A percentile compares a stretch with the other conserved stretches of the same genome.
Evolutionary conservation across 768 basidiomycete genomes (phyloP).

Genomic region (Mycena galericulata): DNA sequence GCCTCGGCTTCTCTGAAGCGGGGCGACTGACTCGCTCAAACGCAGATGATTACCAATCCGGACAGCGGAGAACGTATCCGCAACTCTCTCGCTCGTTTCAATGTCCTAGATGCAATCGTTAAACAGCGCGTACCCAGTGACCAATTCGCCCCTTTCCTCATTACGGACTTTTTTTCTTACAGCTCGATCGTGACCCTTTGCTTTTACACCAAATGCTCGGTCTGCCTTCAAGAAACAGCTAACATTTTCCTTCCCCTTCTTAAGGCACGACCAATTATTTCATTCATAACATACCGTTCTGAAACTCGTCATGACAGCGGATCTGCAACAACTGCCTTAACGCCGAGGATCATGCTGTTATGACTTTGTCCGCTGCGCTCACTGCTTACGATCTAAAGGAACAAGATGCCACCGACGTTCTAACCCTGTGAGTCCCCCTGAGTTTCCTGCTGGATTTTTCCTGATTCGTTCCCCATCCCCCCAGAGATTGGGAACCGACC

Average conservation of each 20-base stretch:
- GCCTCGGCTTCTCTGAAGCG: background rate
- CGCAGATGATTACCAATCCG: conserved; percentile 1
- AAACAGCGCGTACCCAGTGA: background rate
- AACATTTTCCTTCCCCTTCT: background rate
- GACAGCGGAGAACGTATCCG: background rate
- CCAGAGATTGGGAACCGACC: background rate
- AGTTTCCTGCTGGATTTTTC: background rate
- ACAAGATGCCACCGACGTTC: background rate
- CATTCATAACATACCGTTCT: too few relatives aligned
- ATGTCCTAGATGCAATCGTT: background rate
- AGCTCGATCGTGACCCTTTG: conserved; percentile 19
- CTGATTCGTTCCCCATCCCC: background rate
- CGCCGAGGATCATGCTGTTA: conserved; percentile 5
- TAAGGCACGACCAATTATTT: background rate
- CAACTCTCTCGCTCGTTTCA: background rate
- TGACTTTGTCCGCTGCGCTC: conserved; percentile 1
- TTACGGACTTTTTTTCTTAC: background rate
- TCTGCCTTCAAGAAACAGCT: background rate
- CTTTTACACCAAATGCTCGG: conserved; percentile 3
- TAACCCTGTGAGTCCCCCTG: background rate
- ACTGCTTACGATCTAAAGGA: conserved; percentile 3
- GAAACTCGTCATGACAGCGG: background rate
- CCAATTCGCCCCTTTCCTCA: too few relatives aligned
- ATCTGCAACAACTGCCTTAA: conserved; percentile 7
- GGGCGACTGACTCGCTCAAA: background rate